Evolutionary conservation across 2,329 filamentous ascomycete genomes (phyloP), one percentile per base, ranked within the genome.

Genomic region (Trichoderma oligosporum): DNA sequence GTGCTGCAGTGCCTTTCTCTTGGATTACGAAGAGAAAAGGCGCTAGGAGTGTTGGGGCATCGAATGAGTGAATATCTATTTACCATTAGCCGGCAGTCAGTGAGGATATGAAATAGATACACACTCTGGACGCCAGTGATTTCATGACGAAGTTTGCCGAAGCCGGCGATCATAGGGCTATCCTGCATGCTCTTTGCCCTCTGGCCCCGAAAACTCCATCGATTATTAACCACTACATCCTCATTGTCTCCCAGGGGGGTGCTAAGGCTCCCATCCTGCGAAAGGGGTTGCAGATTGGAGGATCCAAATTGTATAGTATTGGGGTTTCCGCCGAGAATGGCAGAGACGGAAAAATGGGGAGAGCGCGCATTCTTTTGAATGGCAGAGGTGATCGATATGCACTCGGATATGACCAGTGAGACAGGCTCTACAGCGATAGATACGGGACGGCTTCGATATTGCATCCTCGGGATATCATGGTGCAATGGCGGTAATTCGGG

Each of bases 301-400:
- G 77, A 76, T 1, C 77, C 79, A 4, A 84, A 73, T 56, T 81
- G 78, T 56, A 83, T 72, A 6, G 81, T 74, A 60, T 82, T 85
- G 24, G 82, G 83, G 61, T 78, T 83, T 62, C 91, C 91, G 49
- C 94, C 94, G 29, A 99, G 80, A 60, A 99, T 99, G 53, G 93
- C 93, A 35, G 94, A 91, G 42, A 99, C 94, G 4, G 92, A 97
- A 11, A 92, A 96, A 71, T 97, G 92, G 46, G 91, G 91, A 80
- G 93, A 97, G 63, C 94, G 88, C 62, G 91, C 89, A 82, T 97
- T 88, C 76, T 99, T 99, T 68, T 96, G 92, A 82, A 99, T 97
- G 60, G 92, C 91, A 61, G 93, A 97, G 12, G 94, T 97, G 75
- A 99, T 93, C 44, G 92, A 93, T 70, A 97, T 97, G 74, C 94